Evolutionary conservation across 768 basidiomycete genomes (phyloP).

Genomic region (Suillus fuscotomentosus): DNA sequence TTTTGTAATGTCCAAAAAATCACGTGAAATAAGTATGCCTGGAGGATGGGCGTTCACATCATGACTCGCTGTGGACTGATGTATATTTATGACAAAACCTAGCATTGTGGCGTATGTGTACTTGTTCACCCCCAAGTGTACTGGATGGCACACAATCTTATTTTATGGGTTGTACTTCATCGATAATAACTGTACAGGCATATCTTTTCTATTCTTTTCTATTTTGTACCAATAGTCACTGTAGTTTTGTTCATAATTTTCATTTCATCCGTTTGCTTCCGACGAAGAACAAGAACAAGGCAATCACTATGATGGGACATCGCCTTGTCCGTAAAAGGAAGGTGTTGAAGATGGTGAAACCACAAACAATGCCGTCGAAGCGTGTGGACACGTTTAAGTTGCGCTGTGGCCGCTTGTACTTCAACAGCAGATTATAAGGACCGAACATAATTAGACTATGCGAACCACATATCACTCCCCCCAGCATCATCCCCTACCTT

Average conservation of each 20-base stretch:
- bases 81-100: background rate
- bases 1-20: constrained; percentile 15
- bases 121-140: background rate
- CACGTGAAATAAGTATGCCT: constrained; percentile 38
- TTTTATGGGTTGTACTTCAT: constrained; percentile 11
- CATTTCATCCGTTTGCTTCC: background rate
- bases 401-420: constrained; percentile 3
- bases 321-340: constrained; percentile 34
- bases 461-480: background rate
- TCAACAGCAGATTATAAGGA: constrained; percentile 6
- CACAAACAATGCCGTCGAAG: constrained; percentile 4
- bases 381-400: background rate
- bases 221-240: constrained; percentile 17
- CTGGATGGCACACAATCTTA: constrained; percentile 5
- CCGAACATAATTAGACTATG: constrained; percentile 6
- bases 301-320: constrained; percentile 17
- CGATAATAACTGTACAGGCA: constrained; percentile 3
- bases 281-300: constrained; percentile 20
- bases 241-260: constrained; percentile 4
- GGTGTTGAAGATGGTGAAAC: constrained; percentile 26
- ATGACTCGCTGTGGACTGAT: constrained; percentile 8
- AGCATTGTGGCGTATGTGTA: background rate
- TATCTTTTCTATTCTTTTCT: background rate
- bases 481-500: background rate
- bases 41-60: constrained; percentile 36